A percentile compares a stretch with the other conserved stretches of the same genome.
phyloP scores from a whole-genome alignment of 2,329 filamentous ascomycete genomes.

The Pezicula carpinea region DNA sequence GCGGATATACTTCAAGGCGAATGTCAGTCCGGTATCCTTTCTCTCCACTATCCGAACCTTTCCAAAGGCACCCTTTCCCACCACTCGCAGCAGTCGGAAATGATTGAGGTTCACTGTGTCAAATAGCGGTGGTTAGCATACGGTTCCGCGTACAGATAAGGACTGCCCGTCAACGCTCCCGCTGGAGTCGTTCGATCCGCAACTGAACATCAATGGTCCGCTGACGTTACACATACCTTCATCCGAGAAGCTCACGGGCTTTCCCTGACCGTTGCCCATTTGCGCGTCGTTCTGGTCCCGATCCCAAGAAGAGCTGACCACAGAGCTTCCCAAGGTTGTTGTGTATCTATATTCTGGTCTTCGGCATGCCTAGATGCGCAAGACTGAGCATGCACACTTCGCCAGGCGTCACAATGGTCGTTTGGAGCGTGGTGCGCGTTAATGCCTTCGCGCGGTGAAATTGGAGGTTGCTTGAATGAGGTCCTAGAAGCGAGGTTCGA shows the following conservation, averaged over 20 bases:
- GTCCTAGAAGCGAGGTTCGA: not conserved
- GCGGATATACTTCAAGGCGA: conserved; percentile 95
- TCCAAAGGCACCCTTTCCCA: conserved; percentile 96
- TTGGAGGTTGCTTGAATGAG: not conserved
- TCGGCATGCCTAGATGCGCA: conserved; percentile 16
- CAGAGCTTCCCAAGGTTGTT: not conserved
- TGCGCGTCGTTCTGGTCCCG: conserved; percentile 6
- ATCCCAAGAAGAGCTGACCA: not conserved
- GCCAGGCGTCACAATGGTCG: not conserved
- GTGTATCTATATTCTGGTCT: conserved; percentile 10
- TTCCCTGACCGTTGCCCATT: conserved; percentile 96
- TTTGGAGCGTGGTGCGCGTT: not conserved
- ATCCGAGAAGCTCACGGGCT: conserved; percentile 86
- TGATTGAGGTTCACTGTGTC: conserved; percentile 87
- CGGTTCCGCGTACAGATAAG: conserved; percentile 4
- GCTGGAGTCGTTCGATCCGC: not conserved
- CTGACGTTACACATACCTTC: conserved; percentile 61
- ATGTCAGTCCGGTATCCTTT: conserved; percentile 90
- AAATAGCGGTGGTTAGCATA: conserved; percentile 16
- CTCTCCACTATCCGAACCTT: conserved; percentile 98
- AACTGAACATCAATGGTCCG: not conserved
- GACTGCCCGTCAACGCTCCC: conserved; percentile 3
- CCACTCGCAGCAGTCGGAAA: conserved; percentile 89
- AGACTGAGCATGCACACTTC: conserved; percentile 1
- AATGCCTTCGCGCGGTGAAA: not conserved